A percentile compares a stretch with the other conserved stretches of the same genome.
These are phyloP conservation scores for Ascochyta viciae-villosae DNA, from an alignment of 2,329 filamentous ascomycete species.

Conservation along the genomic window DNA sequence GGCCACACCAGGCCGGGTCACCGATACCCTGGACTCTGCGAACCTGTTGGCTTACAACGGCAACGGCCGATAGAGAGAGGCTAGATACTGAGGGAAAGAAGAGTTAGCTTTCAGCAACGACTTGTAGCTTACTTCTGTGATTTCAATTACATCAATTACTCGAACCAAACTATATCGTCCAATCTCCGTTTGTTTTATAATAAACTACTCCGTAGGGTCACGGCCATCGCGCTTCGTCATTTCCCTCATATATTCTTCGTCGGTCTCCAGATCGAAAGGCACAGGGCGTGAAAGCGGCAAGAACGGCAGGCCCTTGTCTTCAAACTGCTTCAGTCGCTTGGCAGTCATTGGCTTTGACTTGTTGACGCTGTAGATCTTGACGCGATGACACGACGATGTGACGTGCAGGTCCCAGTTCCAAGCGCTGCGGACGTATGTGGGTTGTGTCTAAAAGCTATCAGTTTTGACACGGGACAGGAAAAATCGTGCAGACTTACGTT, in stretches of 20 bases:
- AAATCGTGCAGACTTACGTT: conserved; percentile 39
- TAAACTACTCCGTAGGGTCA: conserved; percentile 5
- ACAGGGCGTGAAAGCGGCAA: conserved; percentile 63
- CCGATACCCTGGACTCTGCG: conserved; percentile 26
- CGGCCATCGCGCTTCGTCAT: conserved; percentile 46
- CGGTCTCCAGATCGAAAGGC: conserved; percentile 57
- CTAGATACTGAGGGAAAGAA: not conserved
- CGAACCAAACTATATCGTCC: not conserved
- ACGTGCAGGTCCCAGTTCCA: conserved; percentile 72
- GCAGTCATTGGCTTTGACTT: conserved; percentile 57
- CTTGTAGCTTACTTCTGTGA: too few species aligned
- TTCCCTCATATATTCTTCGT: conserved; percentile 57
- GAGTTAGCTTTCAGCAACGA: too few species aligned
- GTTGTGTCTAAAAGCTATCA: conserved; percentile 47
- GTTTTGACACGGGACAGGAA: not conserved
- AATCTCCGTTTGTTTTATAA: not conserved
- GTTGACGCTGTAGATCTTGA: conserved; percentile 67
- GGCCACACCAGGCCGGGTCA: conserved; percentile 30
- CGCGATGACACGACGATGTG: conserved; percentile 66
- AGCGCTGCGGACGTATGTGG: conserved; percentile 52
- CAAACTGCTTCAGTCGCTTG: conserved; percentile 59
- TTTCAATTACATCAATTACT: not conserved
- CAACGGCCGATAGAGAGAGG: conserved; percentile 16
- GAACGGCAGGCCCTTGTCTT: conserved; percentile 57
- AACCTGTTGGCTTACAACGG: conserved; percentile 43